These are phyloP conservation scores for Coemansia aciculifera DNA, from an alignment of 192 early-diverging fungal genomes.

Conservation along the genomic window DNA sequence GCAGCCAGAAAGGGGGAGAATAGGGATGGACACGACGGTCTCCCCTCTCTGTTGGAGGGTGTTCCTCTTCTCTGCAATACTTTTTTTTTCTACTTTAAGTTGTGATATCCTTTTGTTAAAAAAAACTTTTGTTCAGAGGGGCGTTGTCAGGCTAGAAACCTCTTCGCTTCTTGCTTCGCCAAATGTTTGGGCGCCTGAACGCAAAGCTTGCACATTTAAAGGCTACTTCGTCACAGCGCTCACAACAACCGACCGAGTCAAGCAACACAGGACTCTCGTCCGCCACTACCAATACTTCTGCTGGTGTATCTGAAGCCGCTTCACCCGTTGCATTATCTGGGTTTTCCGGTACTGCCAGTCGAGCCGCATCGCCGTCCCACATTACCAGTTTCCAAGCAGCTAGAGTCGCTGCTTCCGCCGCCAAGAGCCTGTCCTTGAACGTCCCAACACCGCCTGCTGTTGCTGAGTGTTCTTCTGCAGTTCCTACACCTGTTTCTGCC, in stretches of 20 bases:
- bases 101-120: neutral
- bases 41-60: neutral
- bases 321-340: conserved; percentile 14
- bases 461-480: neutral
- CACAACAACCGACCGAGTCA: conserved; percentile 19
- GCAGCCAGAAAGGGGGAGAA: neutral
- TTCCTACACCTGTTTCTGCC: conserved; percentile 1
- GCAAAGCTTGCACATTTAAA: conserved; percentile 56
- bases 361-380: conserved; percentile 37
- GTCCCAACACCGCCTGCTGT: conserved; percentile 8
- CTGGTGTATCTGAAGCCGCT: neutral
- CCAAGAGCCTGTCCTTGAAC: conserved; percentile 34
- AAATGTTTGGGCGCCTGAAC: conserved; percentile 58
- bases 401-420: conserved; percentile 29
- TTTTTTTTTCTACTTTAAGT: neutral
- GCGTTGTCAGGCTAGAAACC: conserved; percentile 2
- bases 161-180: conserved; percentile 6
- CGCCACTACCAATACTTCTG: neutral
- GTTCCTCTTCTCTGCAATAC: conserved; percentile 1
- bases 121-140: neutral
- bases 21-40: conserved; percentile 6
- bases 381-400: conserved; percentile 43
- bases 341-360: conserved; percentile 28
- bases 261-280: conserved; percentile 1
- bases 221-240: conserved; percentile 41